These are phyloP conservation scores for Cercospora sesami DNA, from an alignment of 2,329 filamentous ascomycete genomes.

Conservation along the genomic window DNA sequence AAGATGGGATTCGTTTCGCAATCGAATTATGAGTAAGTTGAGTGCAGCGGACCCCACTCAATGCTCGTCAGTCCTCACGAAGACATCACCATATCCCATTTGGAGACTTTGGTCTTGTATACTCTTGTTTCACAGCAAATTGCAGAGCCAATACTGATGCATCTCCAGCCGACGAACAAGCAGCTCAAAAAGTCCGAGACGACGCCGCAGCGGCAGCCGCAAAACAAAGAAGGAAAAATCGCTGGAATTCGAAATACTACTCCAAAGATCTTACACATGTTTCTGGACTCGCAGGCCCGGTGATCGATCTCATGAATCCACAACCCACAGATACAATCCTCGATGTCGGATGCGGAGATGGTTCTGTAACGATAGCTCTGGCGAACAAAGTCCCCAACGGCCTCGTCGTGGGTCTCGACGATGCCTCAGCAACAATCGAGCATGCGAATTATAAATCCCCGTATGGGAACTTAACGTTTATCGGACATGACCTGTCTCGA, in stretches of 20 bases:
- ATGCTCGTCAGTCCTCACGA: background rate
- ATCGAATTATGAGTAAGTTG: constrained; percentile 10
- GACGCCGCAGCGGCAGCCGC: constrained; percentile 7
- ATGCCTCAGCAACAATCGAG: constrained; percentile 42
- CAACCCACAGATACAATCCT: constrained; percentile 41
- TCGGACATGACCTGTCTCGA: constrained; percentile 12
- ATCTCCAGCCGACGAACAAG: background rate
- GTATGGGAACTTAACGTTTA: constrained; percentile 8
- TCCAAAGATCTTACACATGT: constrained; percentile 28
- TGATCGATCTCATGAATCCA: constrained; percentile 41
- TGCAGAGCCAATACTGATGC: background rate
- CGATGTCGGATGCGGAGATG: constrained; percentile 44
- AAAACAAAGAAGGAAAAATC: constrained; percentile 11
- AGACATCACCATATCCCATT: background rate
- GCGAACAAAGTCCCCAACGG: constrained; percentile 33
- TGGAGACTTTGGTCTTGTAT: background rate
- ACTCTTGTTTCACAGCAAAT: too few relatives aligned
- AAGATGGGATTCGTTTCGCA: constrained; percentile 13
- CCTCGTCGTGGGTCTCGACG: constrained; percentile 43
- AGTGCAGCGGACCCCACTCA: background rate
- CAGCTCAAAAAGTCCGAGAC: constrained; percentile 10
- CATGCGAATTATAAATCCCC: constrained; percentile 30
- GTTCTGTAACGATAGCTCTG: constrained; percentile 42
- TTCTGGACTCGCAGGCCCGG: constrained; percentile 42
- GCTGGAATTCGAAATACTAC: constrained; percentile 11